Percentiles rank a stretch among this genome's conserved stretches.
These are phyloP conservation scores for Beta vulgaris DNA, from an alignment of 148 eudicot genomes.

Conservation along the genomic window DNA sequence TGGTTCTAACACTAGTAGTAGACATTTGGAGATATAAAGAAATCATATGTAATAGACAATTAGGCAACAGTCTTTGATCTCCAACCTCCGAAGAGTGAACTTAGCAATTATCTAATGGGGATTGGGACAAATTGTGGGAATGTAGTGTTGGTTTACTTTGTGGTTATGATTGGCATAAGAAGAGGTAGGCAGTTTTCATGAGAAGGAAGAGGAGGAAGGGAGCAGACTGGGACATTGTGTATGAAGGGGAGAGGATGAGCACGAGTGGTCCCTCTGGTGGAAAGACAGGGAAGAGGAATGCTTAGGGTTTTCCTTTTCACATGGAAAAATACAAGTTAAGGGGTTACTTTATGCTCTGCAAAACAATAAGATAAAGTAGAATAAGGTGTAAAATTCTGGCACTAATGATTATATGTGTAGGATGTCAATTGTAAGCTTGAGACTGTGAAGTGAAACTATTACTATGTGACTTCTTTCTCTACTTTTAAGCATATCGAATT, in stretches of 20 bases:
- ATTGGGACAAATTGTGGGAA: background rate
- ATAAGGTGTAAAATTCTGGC: no score
- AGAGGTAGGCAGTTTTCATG: no score
- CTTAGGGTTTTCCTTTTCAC: background rate
- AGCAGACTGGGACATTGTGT: background rate
- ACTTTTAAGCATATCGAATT: background rate
- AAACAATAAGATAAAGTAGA: background rate
- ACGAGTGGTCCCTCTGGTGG: no score
- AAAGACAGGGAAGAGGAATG: no score
- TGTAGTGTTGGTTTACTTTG: background rate
- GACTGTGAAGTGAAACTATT: background rate
- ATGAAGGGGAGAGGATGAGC: background rate
- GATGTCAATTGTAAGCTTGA: background rate
- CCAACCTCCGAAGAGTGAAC: no score
- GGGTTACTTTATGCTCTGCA: background rate
- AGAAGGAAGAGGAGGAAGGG: background rate
- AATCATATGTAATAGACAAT: no score
- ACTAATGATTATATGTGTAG: no score
- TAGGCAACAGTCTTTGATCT: no score
- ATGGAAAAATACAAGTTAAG: background rate
- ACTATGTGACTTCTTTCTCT: background rate
- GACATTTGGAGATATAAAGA: no score
- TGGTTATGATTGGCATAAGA: background rate
- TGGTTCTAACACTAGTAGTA: no score
- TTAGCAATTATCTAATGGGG: no score